Conservation (phyloP, 1,284 basidiomycete species). For the Ustilago xerochloae region DNA sequence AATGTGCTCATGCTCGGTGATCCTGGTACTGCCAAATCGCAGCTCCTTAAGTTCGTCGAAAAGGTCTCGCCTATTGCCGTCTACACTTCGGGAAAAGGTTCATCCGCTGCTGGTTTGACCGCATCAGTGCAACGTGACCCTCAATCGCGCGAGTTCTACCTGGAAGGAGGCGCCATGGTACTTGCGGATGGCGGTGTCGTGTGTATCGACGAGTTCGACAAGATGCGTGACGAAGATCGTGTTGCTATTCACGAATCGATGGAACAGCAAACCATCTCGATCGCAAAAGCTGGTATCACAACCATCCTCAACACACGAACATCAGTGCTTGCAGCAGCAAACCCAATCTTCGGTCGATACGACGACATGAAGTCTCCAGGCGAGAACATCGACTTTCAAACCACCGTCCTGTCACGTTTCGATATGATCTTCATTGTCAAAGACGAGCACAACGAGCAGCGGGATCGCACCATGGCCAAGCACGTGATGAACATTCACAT, state of each 20-base stretch:
- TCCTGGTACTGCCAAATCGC: slow-evolving; percentile 97
- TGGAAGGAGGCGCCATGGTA: slow-evolving; percentile 99
- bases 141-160: slow-evolving; percentile 92
- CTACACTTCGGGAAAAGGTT: slow-evolving; percentile 97
- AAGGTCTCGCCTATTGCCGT: slow-evolving; percentile 98
- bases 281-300: slow-evolving; percentile 98
- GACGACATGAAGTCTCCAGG: slow-evolving; percentile 97
- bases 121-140: slow-evolving; percentile 96
- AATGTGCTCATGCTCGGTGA: slow-evolving; percentile 96
- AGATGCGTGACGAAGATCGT: slow-evolving; percentile 99
- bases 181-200: slow-evolving; percentile 98
- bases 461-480: slow-evolving; percentile 93
- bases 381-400: slow-evolving; percentile 99
- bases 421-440: slow-evolving; percentile 99
- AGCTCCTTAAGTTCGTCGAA: slow-evolving; percentile 97
- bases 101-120: slow-evolving; percentile 96
- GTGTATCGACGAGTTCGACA: slow-evolving; percentile 99
- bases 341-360: slow-evolving; percentile 98
- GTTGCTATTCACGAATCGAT: slow-evolving; percentile 99
- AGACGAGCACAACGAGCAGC: slow-evolving; percentile 94
- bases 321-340: slow-evolving; percentile 95
- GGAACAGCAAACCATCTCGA: slow-evolving; percentile 99
- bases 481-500: slow-evolving; percentile 99
- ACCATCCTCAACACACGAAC: slow-evolving; percentile 97
- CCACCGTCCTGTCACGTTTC: slow-evolving; percentile 96